A percentile compares a stretch with the other conserved stretches of the same genome.
Conservation (phyloP, 176 grass and related monocot genomes). For the Microstegium vimineum region DNA sequence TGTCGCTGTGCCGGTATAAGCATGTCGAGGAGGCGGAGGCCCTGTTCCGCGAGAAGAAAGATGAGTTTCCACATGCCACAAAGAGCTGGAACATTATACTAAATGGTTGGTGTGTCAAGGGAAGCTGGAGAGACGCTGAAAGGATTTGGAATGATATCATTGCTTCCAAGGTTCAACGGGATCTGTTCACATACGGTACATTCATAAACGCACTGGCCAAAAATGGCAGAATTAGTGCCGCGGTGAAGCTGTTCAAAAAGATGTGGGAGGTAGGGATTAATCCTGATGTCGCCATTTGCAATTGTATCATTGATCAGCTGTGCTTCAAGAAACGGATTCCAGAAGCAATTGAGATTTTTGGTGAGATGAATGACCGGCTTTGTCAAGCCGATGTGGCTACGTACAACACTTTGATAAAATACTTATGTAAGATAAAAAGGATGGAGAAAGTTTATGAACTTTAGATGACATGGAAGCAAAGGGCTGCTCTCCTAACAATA, state of each 20-base stretch:
- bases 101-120: slow-evolving; percentile 77
- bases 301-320: slow-evolving; percentile 68
- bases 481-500: slow-evolving; percentile 48
- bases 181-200: slow-evolving; percentile 63
- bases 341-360: slow-evolving; percentile 62
- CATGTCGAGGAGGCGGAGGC: slow-evolving; percentile 76
- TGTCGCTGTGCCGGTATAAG: slow-evolving; percentile 68
- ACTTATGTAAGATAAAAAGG: slow-evolving; percentile 61
- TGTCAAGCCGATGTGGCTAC: slow-evolving; percentile 60
- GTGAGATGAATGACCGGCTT: slow-evolving; percentile 59
- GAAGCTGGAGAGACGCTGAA: slow-evolving; percentile 46
- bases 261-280: slow-evolving; percentile 63
- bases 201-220: slow-evolving; percentile 67
- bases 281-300: slow-evolving; percentile 67
- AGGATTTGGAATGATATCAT: slow-evolving; percentile 79
- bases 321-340: slow-evolving; percentile 80
- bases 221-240: slow-evolving; percentile 45
- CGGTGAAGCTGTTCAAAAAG: slow-evolving; percentile 50
- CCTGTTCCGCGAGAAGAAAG: slow-evolving; percentile 60
- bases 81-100: slow-evolving; percentile 86
- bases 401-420: slow-evolving; percentile 70
- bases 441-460: slow-evolving; percentile 62
- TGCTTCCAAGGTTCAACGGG: slow-evolving; percentile 41
- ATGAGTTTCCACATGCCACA: slow-evolving; percentile 56
- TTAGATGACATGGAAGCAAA: slow-evolving; percentile 66